Conservation (phyloP, 176 grass and related monocot species). For the Musa acuminata region DNA sequence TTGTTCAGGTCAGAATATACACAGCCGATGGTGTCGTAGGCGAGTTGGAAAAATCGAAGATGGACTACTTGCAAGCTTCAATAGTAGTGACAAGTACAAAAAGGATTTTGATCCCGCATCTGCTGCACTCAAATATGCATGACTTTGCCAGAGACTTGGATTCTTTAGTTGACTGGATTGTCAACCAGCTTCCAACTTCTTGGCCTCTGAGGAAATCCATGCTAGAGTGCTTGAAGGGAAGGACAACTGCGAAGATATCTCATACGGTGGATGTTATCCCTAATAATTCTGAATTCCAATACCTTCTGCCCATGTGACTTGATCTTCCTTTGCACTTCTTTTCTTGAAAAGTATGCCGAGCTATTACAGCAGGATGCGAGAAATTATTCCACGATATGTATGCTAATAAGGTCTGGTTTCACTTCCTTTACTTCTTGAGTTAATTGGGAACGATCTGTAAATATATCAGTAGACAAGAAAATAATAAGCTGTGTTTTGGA, state of each 20-base stretch:
- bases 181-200: slow-evolving; percentile 79
- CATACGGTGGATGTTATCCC: slow-evolving; percentile 43
- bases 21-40: slow-evolving; percentile 39
- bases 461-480: not conserved
- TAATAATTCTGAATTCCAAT: slow-evolving; percentile 64
- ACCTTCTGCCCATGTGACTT: slow-evolving; percentile 56
- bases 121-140: slow-evolving; percentile 55
- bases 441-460: not conserved
- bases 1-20: slow-evolving; percentile 58
- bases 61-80: slow-evolving; percentile 86
- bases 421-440: too few relatives aligned
- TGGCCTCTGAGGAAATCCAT: slow-evolving; percentile 90
- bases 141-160: slow-evolving; percentile 59
- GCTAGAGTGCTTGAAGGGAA: slow-evolving; percentile 54
- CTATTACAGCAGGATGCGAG: not conserved
- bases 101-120: slow-evolving; percentile 54
- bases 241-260: slow-evolving; percentile 20
- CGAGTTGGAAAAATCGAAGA: slow-evolving; percentile 73
- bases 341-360: not conserved
- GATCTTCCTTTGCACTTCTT: not conserved
- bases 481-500: not conserved
- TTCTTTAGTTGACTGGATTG: slow-evolving; percentile 51
- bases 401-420: too few relatives aligned
- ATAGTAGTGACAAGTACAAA: slow-evolving; percentile 54
- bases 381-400: not conserved